Evolutionary conservation across 768 basidiomycete species (phyloP), one percentile per base, ranked within the genome.

Genomic region (Mycena galopus): DNA sequence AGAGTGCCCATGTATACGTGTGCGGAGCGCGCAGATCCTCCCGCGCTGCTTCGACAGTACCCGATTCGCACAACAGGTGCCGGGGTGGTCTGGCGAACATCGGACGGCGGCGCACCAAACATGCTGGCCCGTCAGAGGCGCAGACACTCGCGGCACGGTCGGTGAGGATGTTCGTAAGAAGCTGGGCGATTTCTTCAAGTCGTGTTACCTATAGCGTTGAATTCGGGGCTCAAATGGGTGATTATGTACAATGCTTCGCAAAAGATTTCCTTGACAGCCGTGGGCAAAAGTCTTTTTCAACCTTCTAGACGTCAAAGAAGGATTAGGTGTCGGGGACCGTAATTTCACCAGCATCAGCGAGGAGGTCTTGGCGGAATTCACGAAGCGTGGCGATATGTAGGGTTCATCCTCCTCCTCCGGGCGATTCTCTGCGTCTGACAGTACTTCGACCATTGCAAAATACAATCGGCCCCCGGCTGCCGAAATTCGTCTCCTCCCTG

Each of bases 401-500:
- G 47, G 25, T 1, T 78, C 77, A 73, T 76, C 25, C 35, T 12
- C 4, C 30, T 9, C n/a, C n/a, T 6, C 16, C 4, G 21, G 10
- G 11, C 9, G 4, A 6, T 25, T n/a, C n/a, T 44, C 63, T 71
- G 35, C 37, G 12, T 8, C 3, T 35, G 16, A 33, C 32, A n/a
- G 50, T 16, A 16, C 35, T 11, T 55, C 19, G 11, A 4, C n/a
- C 3, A 6, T 35, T 51, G 3, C 51, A 69, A 66, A 27, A 37
- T 59, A 4, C 69, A 53, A 21, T 25, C 61, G 74, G 78, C 71
- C 82, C 27, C 76, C 80, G 17, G 23, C 67, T 0, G 77, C 78
- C 50, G 79, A 81, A 7, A 79, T 82, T 53, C 75, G 80, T n/a
- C 32, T 81, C 47, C 27, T 81, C 47, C 77, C 81, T 82, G 44